phyloP scores from a whole-genome alignment of 805 yeast genomes.

The Lipomyces yamanashiensis region DNA sequence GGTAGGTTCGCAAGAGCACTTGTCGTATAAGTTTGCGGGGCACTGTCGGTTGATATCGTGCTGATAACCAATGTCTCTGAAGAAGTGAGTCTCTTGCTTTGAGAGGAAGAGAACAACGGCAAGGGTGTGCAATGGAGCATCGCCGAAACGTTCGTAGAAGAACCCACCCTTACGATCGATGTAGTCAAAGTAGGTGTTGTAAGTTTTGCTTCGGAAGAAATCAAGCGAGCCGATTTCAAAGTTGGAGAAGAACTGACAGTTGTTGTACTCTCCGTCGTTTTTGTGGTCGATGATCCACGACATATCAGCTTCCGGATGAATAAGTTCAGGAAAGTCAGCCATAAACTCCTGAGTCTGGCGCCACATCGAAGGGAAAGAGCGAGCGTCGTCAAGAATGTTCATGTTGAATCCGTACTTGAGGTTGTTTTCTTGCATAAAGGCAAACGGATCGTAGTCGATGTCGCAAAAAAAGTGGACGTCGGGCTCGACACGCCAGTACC shows the following conservation, averaged over 20 bases:
- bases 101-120: constrained; percentile 62
- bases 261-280: constrained; percentile 64
- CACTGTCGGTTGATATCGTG: constrained; percentile 47
- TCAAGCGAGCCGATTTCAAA: constrained; percentile 67
- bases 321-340: constrained; percentile 52
- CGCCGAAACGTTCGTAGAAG: constrained; percentile 80
- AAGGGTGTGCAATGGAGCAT: constrained; percentile 72
- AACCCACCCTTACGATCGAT: constrained; percentile 68
- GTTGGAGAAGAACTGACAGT: constrained; percentile 84
- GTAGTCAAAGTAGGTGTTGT: constrained; percentile 57
- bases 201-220: constrained; percentile 62
- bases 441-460: constrained; percentile 76
- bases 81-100: constrained; percentile 59
- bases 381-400: constrained; percentile 37
- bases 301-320: constrained; percentile 56
- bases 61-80: constrained; percentile 63
- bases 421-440: constrained; percentile 75
- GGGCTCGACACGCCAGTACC: constrained; percentile 96
- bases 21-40: constrained; percentile 30
- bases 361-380: constrained; percentile 62
- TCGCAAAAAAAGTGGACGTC: constrained; percentile 76
- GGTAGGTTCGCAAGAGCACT: constrained; percentile 37
- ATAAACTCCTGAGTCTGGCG: constrained; percentile 56
- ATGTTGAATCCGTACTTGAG: constrained; percentile 58
- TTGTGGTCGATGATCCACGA: constrained; percentile 55